Base-by-base conservation (phyloP, 1,284 basidiomycete species). In the Schizopora paradoxa region DNA sequence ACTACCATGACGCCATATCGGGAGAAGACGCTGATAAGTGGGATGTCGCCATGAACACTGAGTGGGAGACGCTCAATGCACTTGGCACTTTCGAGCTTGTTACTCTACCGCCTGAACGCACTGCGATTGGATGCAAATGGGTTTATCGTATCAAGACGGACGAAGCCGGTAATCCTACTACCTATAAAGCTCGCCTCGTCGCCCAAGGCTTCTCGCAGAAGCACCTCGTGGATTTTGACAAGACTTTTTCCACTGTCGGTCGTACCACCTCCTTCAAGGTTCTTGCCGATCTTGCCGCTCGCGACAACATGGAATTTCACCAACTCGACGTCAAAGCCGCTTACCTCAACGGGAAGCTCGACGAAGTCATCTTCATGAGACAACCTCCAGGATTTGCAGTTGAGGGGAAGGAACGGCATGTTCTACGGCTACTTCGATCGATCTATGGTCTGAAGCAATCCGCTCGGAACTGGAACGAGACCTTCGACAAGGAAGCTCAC, bases 131-230 rank as follows among this genome's bases (percentile, higher is more conserved):
- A n/a, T n/a, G n/a, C n/a, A 11, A 36, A 54, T 62, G 54, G 66
- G 66, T 70, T 1, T 69, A 65, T 48, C 52, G 49, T 6, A 41
- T 55, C 6, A 63, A 61, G 19, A 65, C 64, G 32, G 52, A 61
- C 18, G 52, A 64, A 1, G 48, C 53, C 2, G 54, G 66, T 0
- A 56, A 62, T 1, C 34, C 66, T 10, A 36, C 56, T 8, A 51
- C 58, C 2, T 58, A 61, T 54, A 73, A 73, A 36, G 70, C 63
- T 0, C 47, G 61, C 1, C 58, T 73, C 0, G 62, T 73, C 0
- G 67, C 67, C 0, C 61, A 67, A 22, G 73, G 69, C 0, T 74
- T 65, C 49, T 54, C 56, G 0, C 71, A 76, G 48, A 49, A 55
- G 0, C 54, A 59, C 0, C 66, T 70, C 0, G 37, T 70, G 6